Evolutionary conservation across 495 filamentous ascomycete genomes (phyloP).

Genomic region (Lineolata rhizophorae): DNA sequence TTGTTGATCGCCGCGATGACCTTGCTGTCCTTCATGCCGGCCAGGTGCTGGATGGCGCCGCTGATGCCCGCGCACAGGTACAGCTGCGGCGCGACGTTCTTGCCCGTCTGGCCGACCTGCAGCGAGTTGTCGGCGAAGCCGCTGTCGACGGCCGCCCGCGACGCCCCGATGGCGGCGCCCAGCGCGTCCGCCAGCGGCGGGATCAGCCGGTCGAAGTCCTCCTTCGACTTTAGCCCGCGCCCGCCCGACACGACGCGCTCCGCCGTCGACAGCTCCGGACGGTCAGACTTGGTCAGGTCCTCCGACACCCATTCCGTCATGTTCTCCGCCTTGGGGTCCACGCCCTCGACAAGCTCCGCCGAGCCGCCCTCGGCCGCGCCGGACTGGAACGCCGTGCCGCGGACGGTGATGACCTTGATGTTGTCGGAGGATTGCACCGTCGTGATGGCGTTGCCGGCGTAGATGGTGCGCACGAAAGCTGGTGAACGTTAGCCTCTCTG

Average conservation of each 20-base stretch:
- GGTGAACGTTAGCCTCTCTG: too few species aligned
- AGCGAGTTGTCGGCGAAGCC: slow-evolving; percentile 98
- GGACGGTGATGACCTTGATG: slow-evolving; percentile 77
- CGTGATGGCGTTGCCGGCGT: slow-evolving; percentile 90
- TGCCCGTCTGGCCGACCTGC: slow-evolving; percentile 94
- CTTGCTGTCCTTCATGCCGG: slow-evolving; percentile 99
- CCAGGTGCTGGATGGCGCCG: slow-evolving; percentile 93
- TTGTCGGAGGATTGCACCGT: slow-evolving; percentile 82
- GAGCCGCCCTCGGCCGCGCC: slow-evolving; percentile 30
- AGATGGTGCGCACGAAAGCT: slow-evolving; percentile 91
- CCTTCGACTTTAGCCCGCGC: slow-evolving; percentile 86
- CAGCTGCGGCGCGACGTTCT: slow-evolving; percentile 89
- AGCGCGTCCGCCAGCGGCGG: slow-evolving; percentile 75
- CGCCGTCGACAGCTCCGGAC: slow-evolving; percentile 86
- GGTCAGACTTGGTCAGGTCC: slow-evolving; percentile 75
- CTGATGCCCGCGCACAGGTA: slow-evolving; percentile 93
- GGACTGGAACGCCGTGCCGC: slow-evolving; percentile 69
- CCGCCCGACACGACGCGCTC: slow-evolving; percentile 81
- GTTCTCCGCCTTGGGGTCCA: slow-evolving; percentile 47
- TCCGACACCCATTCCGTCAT: slow-evolving; percentile 82
- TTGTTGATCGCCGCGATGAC: slow-evolving; percentile 99
- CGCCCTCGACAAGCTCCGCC: slow-evolving; percentile 39
- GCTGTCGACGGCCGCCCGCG: slow-evolving; percentile 84
- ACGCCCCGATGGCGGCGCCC: slow-evolving; percentile 84
- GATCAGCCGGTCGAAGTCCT: slow-evolving; percentile 87